Evolutionary conservation across 2,329 filamentous ascomycete genomes (phyloP).

Genomic region (Fusarium clavum): DNA sequence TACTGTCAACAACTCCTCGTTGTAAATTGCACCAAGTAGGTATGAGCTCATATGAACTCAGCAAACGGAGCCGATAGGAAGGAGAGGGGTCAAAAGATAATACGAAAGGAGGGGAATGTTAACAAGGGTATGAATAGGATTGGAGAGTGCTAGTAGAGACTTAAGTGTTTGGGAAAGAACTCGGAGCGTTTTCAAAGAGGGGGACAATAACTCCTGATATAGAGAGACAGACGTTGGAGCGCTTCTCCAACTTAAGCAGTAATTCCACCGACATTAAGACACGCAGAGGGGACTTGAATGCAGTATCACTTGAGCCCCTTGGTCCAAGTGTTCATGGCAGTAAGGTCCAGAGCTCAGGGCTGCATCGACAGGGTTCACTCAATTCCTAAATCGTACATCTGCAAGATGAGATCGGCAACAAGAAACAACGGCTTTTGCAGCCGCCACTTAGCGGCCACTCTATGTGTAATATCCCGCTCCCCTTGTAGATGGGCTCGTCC

Average conservation of each 20-base stretch:
- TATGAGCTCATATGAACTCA: not conserved
- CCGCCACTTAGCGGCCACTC: constrained; percentile 5
- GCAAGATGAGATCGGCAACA: constrained; percentile 3
- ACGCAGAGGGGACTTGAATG: not conserved
- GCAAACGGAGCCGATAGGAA: constrained; percentile 1
- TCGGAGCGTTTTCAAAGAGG: not conserved
- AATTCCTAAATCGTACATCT: constrained; percentile 5
- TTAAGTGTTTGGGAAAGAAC: not conserved
- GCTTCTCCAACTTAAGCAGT: not conserved
- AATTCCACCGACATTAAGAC: not conserved
- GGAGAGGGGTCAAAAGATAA: not conserved
- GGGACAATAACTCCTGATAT: constrained; percentile 22
- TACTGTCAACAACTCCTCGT: not conserved
- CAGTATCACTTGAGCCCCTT: constrained; percentile 13
- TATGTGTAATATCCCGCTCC: not conserved
- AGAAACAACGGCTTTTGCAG: not conserved
- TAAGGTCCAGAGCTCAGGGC: constrained; percentile 8
- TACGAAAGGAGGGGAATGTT: not conserved
- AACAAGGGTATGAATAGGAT: not conserved
- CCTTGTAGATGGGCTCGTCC: not conserved
- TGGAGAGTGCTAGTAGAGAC: not conserved
- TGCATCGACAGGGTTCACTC: not conserved
- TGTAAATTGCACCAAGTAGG: not conserved
- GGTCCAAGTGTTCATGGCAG: not conserved
- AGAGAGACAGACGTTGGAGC: not conserved